Base-by-base conservation (phyloP, 106 monocot species). In the Dendrobium chrysotoxum region DNA sequence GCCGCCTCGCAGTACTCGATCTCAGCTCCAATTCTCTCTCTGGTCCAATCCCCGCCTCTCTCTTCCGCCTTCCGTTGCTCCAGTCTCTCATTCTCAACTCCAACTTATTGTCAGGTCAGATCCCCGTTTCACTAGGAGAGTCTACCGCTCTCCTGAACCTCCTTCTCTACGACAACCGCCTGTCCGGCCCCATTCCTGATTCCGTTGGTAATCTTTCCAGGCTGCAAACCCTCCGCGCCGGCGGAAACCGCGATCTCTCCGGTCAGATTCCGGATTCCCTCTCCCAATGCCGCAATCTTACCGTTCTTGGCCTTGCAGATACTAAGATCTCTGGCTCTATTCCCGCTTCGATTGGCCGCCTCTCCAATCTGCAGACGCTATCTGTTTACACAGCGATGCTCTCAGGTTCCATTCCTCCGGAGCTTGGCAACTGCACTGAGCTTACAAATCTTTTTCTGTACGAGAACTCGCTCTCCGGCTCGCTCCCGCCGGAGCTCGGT, bases 381-480 rank as follows among this genome's bases (percentile, higher is more conserved):
- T 98, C 94, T 35, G 40, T 89, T 44, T 98, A 98, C 86, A 98
- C 97, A 7, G 45, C 94, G 25, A 84, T 91, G 91, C 76, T 98
- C 28, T 86, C 91, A 35, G 94, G 97, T 35, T 40, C 88, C n/a
- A 91, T 98, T 58, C 97, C 97, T 10, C 75, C 90, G 64, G 92
- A 90, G 87, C 84, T 98, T 44, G 94, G 91, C 5, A 87, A 89
- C 82, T 94, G 94, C 68, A 84, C 86, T 15, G 78, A 85, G 7
- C 86, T 98, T 54, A 81, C 88, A 35, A 87, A 89, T 68, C 53
- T 98, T 39, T 92, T 89, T 77, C 90, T 98, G n/a, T 98, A 98
- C 84, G 97, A 94, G 82, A 98, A 98, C 82, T 65, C 86, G 4
- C 83, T 98, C 15, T 92, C 92, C 15, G 97, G 94, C 0, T 76